A percentile compares a stretch with the other conserved stretches of the same genome.
These are phyloP conservation scores for Rhododendron ferrugineum DNA, from an alignment of 148 eudicot species.

Conservation along the genomic window DNA sequence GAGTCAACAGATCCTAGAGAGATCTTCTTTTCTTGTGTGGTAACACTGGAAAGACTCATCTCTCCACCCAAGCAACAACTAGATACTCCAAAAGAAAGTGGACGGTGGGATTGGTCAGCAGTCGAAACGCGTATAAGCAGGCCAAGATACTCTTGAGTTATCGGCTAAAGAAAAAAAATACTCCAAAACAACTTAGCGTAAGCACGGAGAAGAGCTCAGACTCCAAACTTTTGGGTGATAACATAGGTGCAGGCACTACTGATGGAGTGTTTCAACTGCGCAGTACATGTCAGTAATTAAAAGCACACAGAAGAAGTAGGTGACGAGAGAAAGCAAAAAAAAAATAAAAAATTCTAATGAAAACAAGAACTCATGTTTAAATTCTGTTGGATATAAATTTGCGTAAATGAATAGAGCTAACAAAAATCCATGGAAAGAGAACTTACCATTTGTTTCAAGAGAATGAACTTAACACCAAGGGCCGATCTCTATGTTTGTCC, in stretches of 20 bases:
- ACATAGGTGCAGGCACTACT: no score
- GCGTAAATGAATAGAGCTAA: no score
- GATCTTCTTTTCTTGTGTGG: neutral
- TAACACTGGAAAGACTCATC: neutral
- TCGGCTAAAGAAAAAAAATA: no score
- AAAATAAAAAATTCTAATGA: neutral
- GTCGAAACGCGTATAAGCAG: no score
- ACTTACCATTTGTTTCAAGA: constrained; percentile 1
- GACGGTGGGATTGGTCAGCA: no score
- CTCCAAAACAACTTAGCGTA: neutral
- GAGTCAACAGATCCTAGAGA: neutral
- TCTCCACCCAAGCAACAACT: neutral
- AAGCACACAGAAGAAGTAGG: neutral
- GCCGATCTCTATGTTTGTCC: no score
- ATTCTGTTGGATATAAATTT: no score
- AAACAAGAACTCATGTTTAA: neutral
- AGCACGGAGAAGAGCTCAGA: neutral
- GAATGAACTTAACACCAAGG: no score
- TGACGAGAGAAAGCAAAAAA: neutral
- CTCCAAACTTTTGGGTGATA: neutral
- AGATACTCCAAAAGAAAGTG: no score
- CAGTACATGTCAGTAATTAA: neutral
- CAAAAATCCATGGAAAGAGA: no score
- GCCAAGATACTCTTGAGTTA: no score
- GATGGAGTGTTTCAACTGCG: neutral